phyloP scores from a whole-genome alignment of 306 rosid genomes.

The Adenanthera pavonina region DNA sequence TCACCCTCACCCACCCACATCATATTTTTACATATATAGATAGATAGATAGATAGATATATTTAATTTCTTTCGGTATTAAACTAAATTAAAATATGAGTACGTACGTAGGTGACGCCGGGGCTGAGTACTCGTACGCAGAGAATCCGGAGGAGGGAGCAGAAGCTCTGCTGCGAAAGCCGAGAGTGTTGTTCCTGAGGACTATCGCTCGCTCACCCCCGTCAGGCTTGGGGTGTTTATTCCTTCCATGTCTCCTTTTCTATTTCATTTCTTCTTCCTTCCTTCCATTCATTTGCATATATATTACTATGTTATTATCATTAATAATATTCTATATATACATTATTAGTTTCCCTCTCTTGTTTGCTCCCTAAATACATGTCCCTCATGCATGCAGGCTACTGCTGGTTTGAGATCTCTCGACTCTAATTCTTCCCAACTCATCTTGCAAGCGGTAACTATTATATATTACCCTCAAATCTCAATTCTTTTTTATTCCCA shows the following conservation, averaged over 20 bases:
- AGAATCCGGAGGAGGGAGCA: constrained; percentile 56
- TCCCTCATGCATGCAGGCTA: background rate
- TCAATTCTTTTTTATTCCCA: no score
- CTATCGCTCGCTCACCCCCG: constrained; percentile 54
- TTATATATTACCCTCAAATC: no score
- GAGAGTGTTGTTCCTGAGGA: constrained; percentile 56
- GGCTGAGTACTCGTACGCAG: constrained; percentile 58
- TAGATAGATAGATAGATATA: no score
- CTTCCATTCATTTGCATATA: background rate
- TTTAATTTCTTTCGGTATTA: no score
- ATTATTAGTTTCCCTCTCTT: no score
- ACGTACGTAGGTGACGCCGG: constrained; percentile 57
- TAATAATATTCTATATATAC: no score
- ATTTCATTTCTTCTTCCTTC: no score
- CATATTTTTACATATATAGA: no score
- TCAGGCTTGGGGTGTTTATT: constrained; percentile 78
- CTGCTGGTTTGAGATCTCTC: constrained; percentile 44
- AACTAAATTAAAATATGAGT: no score
- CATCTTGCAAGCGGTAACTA: constrained; percentile 59
- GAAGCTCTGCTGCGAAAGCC: constrained; percentile 50
- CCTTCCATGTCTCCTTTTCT: no score
- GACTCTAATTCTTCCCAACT: constrained; percentile 52
- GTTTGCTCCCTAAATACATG: no score
- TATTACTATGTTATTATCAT: no score
- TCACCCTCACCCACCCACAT: background rate